Conservation (phyloP, 2,329 filamentous ascomycete genomes). For the Ilyonectria robusta region DNA sequence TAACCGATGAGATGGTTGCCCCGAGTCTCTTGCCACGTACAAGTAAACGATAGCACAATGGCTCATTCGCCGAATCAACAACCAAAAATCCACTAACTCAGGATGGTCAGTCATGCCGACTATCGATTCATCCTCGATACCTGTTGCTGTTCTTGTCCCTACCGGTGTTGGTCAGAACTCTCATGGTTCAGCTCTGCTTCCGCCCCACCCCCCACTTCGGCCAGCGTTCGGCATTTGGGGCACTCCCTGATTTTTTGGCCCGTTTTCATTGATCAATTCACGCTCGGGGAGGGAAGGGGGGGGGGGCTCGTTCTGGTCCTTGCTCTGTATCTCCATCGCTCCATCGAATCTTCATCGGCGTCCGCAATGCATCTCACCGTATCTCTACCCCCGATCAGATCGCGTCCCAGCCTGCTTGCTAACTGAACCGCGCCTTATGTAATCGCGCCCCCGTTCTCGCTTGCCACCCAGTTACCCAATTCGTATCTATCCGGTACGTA, state of each 20-base stretch:
- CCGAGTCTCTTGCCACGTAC: background rate
- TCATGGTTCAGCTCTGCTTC: background rate
- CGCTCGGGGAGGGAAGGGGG: background rate
- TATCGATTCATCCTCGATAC: background rate
- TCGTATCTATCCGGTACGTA: background rate
- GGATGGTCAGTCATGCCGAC: background rate
- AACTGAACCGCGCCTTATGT: background rate
- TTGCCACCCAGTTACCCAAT: background rate
- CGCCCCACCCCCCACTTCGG: conserved; percentile 1
- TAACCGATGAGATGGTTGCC: background rate
- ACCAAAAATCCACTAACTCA: background rate
- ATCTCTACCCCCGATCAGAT: background rate
- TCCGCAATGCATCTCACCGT: background rate
- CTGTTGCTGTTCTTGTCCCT: background rate
- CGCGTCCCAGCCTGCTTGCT: background rate
- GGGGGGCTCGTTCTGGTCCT: background rate
- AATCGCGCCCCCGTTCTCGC: background rate
- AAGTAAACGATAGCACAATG: background rate
- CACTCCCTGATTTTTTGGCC: background rate
- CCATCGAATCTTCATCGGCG: background rate
- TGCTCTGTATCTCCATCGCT: background rate
- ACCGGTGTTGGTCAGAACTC: background rate
- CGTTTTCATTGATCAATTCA: conserved; percentile 5
- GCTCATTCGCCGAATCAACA: background rate
- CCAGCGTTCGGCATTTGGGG: background rate